Conservation (phyloP, 352 stramenopile species). For the Pythium phragmitis region DNA sequence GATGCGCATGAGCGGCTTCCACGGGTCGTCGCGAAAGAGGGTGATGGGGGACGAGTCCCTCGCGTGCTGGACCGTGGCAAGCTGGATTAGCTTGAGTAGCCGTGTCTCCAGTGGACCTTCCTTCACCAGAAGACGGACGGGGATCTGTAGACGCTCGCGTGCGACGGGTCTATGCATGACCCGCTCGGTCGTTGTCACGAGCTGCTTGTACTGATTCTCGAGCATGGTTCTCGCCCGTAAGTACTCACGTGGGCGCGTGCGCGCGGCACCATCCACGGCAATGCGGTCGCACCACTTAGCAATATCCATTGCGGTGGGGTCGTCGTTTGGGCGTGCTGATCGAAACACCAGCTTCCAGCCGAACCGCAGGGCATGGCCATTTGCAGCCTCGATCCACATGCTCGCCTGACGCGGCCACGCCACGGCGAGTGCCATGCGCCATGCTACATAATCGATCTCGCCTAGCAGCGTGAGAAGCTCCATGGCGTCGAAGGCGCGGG, state of each 20-base stretch:
- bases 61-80: constrained; percentile 11
- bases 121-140: constrained; percentile 1
- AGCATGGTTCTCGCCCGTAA: constrained; percentile 6
- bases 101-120: constrained; percentile 3
- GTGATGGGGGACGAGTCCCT: not conserved
- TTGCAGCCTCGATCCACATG: constrained; percentile 14
- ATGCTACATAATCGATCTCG: constrained; percentile 16
- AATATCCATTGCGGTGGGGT: constrained; percentile 2
- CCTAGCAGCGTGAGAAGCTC: constrained; percentile 19
- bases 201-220: not conserved
- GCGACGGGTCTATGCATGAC: not conserved
- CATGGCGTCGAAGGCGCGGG: constrained; percentile 17
- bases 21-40: not conserved
- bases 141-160: constrained; percentile 4
- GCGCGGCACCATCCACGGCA: not conserved
- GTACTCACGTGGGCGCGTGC: constrained; percentile 8
- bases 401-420: constrained; percentile 7
- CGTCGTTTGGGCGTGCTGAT: not conserved
- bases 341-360: constrained; percentile 11
- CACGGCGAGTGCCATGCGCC: constrained; percentile 1
- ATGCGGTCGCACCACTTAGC: constrained; percentile 13
- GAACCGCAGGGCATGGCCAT: constrained; percentile 5
- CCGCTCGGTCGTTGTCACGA: not conserved
- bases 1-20: constrained; percentile 11
- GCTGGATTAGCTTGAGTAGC: not conserved